A percentile compares a stretch with the other conserved stretches of the same genome.
phyloP scores from a whole-genome alignment of 2,329 filamentous ascomycete genomes.

The Hymenoscyphus infarciens region DNA sequence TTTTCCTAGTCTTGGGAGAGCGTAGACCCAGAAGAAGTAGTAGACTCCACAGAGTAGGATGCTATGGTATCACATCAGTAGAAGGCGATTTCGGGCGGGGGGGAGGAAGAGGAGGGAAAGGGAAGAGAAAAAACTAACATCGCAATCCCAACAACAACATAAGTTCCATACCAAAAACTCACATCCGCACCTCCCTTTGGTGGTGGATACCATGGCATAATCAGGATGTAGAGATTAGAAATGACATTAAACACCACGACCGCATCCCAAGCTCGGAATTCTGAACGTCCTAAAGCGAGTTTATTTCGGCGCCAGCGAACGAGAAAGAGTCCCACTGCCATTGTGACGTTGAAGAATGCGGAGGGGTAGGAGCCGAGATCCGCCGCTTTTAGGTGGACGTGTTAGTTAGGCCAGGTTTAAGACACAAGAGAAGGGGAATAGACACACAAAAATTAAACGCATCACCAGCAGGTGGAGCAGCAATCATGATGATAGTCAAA shows the following conservation, averaged over 20 bases:
- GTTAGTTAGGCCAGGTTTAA: constrained; percentile 1
- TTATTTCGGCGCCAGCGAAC: constrained; percentile 53
- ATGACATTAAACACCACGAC: constrained; percentile 57
- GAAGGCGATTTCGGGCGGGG: no score
- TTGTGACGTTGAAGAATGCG: constrained; percentile 53
- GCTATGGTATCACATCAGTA: not conserved
- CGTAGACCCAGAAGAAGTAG: constrained; percentile 55
- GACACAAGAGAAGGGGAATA: not conserved
- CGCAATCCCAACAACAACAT: constrained; percentile 60
- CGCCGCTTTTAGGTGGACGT: constrained; percentile 43
- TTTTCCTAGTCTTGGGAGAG: constrained; percentile 49
- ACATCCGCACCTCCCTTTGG: constrained; percentile 61
- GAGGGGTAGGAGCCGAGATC: constrained; percentile 56
- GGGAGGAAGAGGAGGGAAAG: no score
- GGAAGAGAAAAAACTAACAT: constrained; percentile 34
- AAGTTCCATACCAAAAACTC: constrained; percentile 72
- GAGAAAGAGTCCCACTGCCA: constrained; percentile 55
- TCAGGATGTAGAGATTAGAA: constrained; percentile 57
- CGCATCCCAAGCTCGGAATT: constrained; percentile 58
- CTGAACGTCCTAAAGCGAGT: constrained; percentile 44
- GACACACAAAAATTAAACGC: constrained; percentile 58
- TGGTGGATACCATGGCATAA: constrained; percentile 72
- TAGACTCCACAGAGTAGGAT: constrained; percentile 53
- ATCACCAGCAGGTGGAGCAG: constrained; percentile 58
- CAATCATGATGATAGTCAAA: constrained; percentile 56